Percentiles rank a stretch among this genome's conserved stretches.
Conservation (phyloP, 805 yeast genomes). For the Clavispora phyllophila region DNA sequence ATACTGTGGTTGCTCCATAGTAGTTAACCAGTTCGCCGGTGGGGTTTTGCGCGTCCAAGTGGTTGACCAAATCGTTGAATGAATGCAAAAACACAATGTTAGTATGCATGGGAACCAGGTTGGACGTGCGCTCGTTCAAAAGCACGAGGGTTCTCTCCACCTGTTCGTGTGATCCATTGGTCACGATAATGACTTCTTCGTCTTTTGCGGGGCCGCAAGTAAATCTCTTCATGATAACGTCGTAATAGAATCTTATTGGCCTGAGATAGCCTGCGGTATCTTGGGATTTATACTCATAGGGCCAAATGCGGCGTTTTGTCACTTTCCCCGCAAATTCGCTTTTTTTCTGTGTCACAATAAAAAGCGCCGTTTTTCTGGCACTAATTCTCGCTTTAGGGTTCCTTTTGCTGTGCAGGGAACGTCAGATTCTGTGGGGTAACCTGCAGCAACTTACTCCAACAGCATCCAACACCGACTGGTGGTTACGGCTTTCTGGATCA, state of each 20-base stretch:
- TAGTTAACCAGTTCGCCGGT: constrained; percentile 2
- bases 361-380: not conserved
- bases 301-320: constrained; percentile 5
- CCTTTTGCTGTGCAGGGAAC: not conserved
- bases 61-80: constrained; percentile 16
- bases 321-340: not conserved
- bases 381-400: not conserved
- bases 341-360: not conserved
- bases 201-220: constrained; percentile 28
- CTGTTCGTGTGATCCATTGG: constrained; percentile 30
- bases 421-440: constrained; percentile 1
- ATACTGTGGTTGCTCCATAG: constrained; percentile 27
- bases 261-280: constrained; percentile 1
- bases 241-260: constrained; percentile 2
- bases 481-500: too few relatives aligned
- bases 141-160: constrained; percentile 23
- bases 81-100: constrained; percentile 22
- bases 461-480: not conserved
- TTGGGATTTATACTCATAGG: not conserved
- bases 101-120: constrained; percentile 20
- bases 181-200: constrained; percentile 30
- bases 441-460: not conserved
- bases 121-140: constrained; percentile 18
- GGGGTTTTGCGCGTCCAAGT: constrained; percentile 7
- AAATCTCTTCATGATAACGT: constrained; percentile 31